A percentile compares a stretch with the other conserved stretches of the same genome.
Evolutionary conservation across 2,329 filamentous ascomycete genomes (phyloP).

Genomic region (Paramyrothecium roridum): DNA sequence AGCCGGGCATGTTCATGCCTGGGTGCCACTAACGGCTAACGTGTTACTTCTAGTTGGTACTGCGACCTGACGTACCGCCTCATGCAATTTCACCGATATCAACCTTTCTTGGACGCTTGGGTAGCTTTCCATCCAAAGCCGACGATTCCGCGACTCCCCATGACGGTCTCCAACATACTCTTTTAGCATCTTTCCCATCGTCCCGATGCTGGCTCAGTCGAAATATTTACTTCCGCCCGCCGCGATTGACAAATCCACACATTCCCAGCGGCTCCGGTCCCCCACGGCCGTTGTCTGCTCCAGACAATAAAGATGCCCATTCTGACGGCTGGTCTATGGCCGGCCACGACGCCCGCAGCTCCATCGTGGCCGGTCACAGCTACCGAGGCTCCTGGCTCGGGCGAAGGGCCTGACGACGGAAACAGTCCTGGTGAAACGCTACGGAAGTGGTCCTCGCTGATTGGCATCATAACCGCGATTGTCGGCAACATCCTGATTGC

Average conservation of each 20-base stretch:
- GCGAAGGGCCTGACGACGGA: slow-evolving; percentile 3
- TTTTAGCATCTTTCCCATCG: not conserved
- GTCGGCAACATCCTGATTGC: slow-evolving; percentile 92
- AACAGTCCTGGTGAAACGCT: slow-evolving; percentile 44
- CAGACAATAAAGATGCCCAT: not conserved
- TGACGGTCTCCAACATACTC: slow-evolving; percentile 4
- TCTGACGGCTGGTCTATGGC: not conserved
- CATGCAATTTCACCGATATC: not conserved
- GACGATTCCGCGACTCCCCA: slow-evolving; percentile 7
- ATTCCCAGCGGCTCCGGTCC: not conserved
- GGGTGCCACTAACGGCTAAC: not conserved
- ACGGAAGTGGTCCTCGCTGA: slow-evolving; percentile 83
- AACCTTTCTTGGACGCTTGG: not conserved
- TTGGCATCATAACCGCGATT: slow-evolving; percentile 92
- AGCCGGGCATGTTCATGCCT: not conserved
- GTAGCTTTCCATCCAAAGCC: not conserved
- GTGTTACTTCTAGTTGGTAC: not conserved
- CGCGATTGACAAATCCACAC: not conserved
- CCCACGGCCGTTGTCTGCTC: not conserved
- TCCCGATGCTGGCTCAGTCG: not conserved
- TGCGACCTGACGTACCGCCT: not conserved
- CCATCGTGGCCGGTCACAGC: not conserved
- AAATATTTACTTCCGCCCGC: not conserved
- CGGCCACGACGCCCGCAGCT: not conserved
- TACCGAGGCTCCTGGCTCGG: slow-evolving; percentile 9